Evolutionary conservation across 2,329 filamentous ascomycete genomes (phyloP).

Genomic region (Fusarium phyllophilum): DNA sequence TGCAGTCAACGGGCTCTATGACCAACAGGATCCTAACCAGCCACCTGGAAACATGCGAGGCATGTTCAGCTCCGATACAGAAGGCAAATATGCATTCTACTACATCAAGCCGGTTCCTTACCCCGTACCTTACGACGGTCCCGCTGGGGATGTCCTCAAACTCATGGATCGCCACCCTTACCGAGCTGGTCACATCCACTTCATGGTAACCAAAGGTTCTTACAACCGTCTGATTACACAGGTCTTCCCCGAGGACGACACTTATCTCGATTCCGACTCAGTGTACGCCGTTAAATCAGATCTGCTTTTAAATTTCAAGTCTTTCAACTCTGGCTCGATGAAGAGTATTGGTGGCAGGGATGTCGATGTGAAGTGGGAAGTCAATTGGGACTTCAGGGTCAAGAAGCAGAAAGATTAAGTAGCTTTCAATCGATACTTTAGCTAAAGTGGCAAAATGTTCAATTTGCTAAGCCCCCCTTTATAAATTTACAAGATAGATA

Average conservation of each 20-base stretch:
- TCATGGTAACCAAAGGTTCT: background rate
- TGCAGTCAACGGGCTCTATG: background rate
- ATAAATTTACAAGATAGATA: too few relatives aligned
- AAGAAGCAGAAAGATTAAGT: background rate
- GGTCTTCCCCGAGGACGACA: background rate
- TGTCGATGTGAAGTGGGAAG: background rate
- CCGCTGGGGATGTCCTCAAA: background rate
- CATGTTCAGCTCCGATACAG: background rate
- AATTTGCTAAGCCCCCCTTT: too few relatives aligned
- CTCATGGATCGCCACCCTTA: background rate
- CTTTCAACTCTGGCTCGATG: accelerated
- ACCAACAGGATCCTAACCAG: background rate
- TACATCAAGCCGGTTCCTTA: background rate
- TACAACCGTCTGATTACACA: background rate
- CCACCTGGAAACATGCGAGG: background rate
- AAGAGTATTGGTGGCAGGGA: accelerated
- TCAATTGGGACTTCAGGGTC: background rate
- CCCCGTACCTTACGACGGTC: background rate
- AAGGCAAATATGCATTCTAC: background rate
- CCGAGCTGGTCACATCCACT: background rate
- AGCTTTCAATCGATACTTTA: accelerated
- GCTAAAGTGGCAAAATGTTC: too few relatives aligned
- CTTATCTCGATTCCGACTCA: background rate
- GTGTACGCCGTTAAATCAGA: background rate
- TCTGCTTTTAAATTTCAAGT: accelerated